Conservation (phyloP, 2,329 filamentous ascomycete genomes). For the Fusarium clavum region DNA sequence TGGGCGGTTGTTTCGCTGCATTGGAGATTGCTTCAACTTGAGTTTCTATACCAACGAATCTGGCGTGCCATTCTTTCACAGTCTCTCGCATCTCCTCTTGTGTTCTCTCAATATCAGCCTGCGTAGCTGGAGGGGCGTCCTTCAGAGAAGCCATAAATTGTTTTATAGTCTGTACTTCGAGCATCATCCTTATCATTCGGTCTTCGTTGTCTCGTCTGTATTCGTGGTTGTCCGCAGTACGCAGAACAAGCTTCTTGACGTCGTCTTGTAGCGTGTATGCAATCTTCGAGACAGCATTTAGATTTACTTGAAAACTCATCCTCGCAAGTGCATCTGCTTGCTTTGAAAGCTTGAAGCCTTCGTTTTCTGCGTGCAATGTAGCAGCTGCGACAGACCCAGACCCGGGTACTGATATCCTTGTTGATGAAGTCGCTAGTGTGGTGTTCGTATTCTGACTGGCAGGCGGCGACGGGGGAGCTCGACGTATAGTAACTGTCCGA, state of each 20-base stretch:
- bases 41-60: slow-evolving; percentile 42
- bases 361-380: not conserved
- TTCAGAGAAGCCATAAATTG: slow-evolving; percentile 35
- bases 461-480: slow-evolving; percentile 4
- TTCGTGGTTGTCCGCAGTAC: slow-evolving; percentile 45
- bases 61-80: slow-evolving; percentile 31
- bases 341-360: slow-evolving; percentile 30
- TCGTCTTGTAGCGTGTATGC: slow-evolving; percentile 49
- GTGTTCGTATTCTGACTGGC: slow-evolving; percentile 8
- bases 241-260: slow-evolving; percentile 43
- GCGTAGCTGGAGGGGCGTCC: slow-evolving; percentile 19
- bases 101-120: slow-evolving; percentile 34
- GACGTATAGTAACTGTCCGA: not conserved
- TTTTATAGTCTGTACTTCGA: slow-evolving; percentile 50
- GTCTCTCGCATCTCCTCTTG: slow-evolving; percentile 36
- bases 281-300: slow-evolving; percentile 47
- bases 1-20: slow-evolving; percentile 42
- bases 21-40: slow-evolving; percentile 39
- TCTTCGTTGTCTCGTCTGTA: slow-evolving; percentile 48
- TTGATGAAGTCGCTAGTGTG: not conserved
- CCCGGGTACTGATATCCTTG: not conserved
- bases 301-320: slow-evolving; percentile 54
- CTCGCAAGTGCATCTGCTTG: slow-evolving; percentile 51
- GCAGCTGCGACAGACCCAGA: not conserved
- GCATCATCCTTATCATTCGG: slow-evolving; percentile 47